Conservation (phyloP, 2,329 filamentous ascomycete species). For the Exophiala alcalophila region DNA sequence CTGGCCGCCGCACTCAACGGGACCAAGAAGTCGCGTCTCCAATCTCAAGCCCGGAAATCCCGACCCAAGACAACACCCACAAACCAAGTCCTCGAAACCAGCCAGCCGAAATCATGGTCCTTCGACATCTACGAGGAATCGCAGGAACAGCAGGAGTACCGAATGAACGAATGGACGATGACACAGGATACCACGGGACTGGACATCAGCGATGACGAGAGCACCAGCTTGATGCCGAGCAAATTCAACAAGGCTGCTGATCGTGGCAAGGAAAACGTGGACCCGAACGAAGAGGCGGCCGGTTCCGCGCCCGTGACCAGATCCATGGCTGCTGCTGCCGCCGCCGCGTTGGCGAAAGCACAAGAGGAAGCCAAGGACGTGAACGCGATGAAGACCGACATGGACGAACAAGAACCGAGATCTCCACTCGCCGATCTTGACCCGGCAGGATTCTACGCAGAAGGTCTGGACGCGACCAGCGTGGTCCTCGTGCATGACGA, state of each 20-base stretch:
- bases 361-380: conserved; percentile 16
- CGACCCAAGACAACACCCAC: too few relatives aligned
- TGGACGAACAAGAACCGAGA: conserved; percentile 63
- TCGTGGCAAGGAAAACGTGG: conserved; percentile 88
- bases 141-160: conserved; percentile 84
- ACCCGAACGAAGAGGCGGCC: conserved; percentile 56
- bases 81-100: conserved; percentile 53
- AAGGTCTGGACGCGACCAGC: conserved; percentile 62
- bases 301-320: conserved; percentile 61
- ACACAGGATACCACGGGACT: conserved; percentile 79
- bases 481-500: conserved; percentile 63
- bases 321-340: conserved; percentile 39
- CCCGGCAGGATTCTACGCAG: conserved; percentile 64
- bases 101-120: conserved; percentile 65
- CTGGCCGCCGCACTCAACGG: conserved; percentile 79
- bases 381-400: conserved; percentile 55
- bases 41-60: conserved; percentile 35
- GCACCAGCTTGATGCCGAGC: conserved; percentile 41
- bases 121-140: conserved; percentile 96
- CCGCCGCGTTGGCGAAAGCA: conserved; percentile 28
- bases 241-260: conserved; percentile 45
- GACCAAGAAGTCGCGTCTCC: conserved; percentile 41
- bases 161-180: conserved; percentile 59
- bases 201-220: conserved; percentile 86
- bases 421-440: conserved; percentile 66